Percentiles rank a stretch among this genome's conserved stretches.
phyloP scores from a whole-genome alignment of 2,329 filamentous ascomycete species.

The Westerdykella sp. region DNA sequence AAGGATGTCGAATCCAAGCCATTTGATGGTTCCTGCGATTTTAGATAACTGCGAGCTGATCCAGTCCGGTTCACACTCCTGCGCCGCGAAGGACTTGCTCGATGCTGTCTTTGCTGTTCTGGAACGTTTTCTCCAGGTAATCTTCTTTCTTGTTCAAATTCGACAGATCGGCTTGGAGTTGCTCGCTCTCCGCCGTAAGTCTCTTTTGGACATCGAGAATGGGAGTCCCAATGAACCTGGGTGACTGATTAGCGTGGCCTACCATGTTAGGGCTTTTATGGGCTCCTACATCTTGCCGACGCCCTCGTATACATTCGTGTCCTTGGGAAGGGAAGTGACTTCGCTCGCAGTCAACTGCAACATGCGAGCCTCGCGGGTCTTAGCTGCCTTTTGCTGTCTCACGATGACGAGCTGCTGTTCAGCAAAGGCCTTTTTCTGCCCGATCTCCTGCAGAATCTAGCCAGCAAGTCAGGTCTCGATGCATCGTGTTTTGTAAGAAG shows the following conservation, averaged over 20 bases:
- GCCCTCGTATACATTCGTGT: slow-evolving; percentile 84
- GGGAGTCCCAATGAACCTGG: slow-evolving; percentile 80
- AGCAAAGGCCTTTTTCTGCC: slow-evolving; percentile 77
- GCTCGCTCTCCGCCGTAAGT: slow-evolving; percentile 66
- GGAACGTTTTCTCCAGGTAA: slow-evolving; percentile 90
- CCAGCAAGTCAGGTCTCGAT: slow-evolving; percentile 4
- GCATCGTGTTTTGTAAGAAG: background rate
- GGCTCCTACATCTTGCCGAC: slow-evolving; percentile 84
- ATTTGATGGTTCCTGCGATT: no score
- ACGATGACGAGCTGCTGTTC: slow-evolving; percentile 90
- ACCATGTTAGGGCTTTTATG: slow-evolving; percentile 1
- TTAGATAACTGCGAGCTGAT: no score
- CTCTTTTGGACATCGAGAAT: slow-evolving; percentile 68
- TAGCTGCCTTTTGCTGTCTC: slow-evolving; percentile 73
- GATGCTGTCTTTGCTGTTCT: slow-evolving; percentile 88
- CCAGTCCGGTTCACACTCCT: slow-evolving; percentile 8
- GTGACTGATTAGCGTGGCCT: background rate
- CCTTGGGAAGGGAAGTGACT: slow-evolving; percentile 65
- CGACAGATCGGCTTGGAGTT: slow-evolving; percentile 70
- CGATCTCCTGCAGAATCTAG: slow-evolving; percentile 88
- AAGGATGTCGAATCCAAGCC: no score
- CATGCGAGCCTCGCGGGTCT: slow-evolving; percentile 83
- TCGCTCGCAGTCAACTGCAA: slow-evolving; percentile 82
- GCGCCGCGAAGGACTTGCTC: slow-evolving; percentile 69
- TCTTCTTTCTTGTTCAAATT: slow-evolving; percentile 81